Evolutionary conservation across 768 basidiomycete species (phyloP).

Genomic region (Fistulinella prunicolor): DNA sequence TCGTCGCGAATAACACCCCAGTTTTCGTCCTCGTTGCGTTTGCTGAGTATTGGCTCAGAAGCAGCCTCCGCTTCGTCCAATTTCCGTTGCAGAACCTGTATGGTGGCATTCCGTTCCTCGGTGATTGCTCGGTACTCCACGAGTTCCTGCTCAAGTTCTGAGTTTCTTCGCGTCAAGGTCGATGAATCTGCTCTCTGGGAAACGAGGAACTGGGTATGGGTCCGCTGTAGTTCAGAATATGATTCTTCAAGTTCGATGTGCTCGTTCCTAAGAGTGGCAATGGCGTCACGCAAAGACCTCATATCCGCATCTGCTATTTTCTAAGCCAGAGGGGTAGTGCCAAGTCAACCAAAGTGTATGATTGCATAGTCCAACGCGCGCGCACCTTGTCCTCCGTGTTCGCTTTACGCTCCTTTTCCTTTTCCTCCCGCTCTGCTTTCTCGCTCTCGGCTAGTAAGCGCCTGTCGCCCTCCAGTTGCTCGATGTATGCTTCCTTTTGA

Average conservation of each 20-base stretch:
- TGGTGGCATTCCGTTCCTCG: conserved; percentile 38
- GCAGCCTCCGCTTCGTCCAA: conserved; percentile 43
- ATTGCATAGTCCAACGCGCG: conserved; percentile 7
- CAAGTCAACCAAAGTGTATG: neutral
- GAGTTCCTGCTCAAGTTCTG: conserved; percentile 49
- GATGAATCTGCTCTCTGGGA: conserved; percentile 52
- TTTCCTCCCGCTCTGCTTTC: conserved; percentile 64
- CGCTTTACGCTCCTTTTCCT: conserved; percentile 51
- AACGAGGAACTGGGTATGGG: conserved; percentile 47
- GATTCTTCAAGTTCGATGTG: conserved; percentile 60
- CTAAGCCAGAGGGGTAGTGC: conserved; percentile 27
- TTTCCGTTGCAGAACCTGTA: conserved; percentile 46
- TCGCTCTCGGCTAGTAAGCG: conserved; percentile 69
- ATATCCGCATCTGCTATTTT: conserved; percentile 49
- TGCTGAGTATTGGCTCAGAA: conserved; percentile 29
- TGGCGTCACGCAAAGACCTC: conserved; percentile 46
- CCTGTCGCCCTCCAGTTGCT: conserved; percentile 67
- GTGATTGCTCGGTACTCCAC: conserved; percentile 40
- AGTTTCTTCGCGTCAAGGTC: conserved; percentile 44
- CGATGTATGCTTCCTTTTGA: conserved; percentile 60
- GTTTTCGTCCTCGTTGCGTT: conserved; percentile 46
- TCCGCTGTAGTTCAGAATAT: conserved; percentile 46
- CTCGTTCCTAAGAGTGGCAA: conserved; percentile 53
- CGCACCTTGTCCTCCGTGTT: conserved; percentile 61
- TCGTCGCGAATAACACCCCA: conserved; percentile 68